Evolutionary conservation across 257 asterid genomes (phyloP).

Genomic region (Nicotiana paniculata): DNA sequence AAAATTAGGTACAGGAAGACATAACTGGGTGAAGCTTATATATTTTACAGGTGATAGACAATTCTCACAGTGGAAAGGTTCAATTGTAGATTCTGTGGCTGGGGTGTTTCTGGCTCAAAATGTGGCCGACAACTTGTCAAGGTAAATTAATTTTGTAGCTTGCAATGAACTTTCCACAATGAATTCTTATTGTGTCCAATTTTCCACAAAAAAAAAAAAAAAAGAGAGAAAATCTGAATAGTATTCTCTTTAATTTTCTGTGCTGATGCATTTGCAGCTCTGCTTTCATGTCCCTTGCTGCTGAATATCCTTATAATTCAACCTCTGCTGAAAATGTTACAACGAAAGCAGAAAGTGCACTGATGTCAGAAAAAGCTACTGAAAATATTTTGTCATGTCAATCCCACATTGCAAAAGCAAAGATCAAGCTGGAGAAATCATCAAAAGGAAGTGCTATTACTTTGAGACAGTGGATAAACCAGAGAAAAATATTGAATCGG

Average conservation of each 20-base stretch:
- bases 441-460: neutral
- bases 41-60: slow-evolving; percentile 52
- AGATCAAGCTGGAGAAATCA: neutral
- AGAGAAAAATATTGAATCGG: neutral
- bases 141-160: slow-evolving; percentile 22
- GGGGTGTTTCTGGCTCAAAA: slow-evolving; percentile 78
- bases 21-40: neutral
- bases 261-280: slow-evolving; percentile 44
- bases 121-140: slow-evolving; percentile 69
- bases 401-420: neutral
- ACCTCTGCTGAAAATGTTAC: neutral
- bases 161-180: neutral
- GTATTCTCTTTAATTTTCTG: neutral
- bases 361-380: neutral
- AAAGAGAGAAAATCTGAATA: neutral
- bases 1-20: neutral
- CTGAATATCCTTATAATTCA: slow-evolving; percentile 32
- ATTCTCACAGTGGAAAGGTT: slow-evolving; percentile 77
- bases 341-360: neutral
- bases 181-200: neutral
- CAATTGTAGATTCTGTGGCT: slow-evolving; percentile 68
- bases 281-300: slow-evolving; percentile 64
- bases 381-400: neutral
- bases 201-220: neutral
- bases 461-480: neutral